Base-by-base conservation (phyloP, 169 alveolate genomes). In the Eimeria maxima region DNA sequence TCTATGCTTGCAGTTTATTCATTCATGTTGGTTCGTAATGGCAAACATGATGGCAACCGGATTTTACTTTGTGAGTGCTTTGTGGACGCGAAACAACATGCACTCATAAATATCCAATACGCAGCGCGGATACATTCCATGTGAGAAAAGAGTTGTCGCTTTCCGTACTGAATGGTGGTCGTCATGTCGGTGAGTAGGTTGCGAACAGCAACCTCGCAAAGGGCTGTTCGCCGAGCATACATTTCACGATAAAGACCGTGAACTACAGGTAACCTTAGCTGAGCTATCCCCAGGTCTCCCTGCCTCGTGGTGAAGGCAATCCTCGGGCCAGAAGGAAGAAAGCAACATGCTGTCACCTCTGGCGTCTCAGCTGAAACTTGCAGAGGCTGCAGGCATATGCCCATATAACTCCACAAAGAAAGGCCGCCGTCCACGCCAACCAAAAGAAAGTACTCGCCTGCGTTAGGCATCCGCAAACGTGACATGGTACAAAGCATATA, bases 221-320 rank as follows among this genome's bases (percentile, higher is more conserved):
- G 92, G 29, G 76, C 55, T 57, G 92, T 83, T 38, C 92, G 92
- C 29, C 92, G 92, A 14, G 92, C 92, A 45, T 98, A 98, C 65
- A 98, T 94, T 88, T 98, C 99, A 91, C 98, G 94, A 95, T 98
- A 96, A 27, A 98, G 97, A 1, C 99, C 99, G 96, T 98, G 99
- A 29, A 98, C 98, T 3, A 97, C 96, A 33, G 97, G 95, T 94
- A 98, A 97, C 69, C 97, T 91, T 42, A 98, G 93, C 87, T 98
- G 97, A 90, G 97, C 97, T 33, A 98, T 80, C 38, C 97, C 93
- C n/a, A 98, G 96, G 42, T 96, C 96, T 33, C 99, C 99, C 63
- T 98, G 97, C 44, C 92, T 45, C 94, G 98, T 98, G 44, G 98
- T 95, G 2, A 98, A 98, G 33, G 96, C 96, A 71, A 96, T 96